Percentiles rank a stretch among this genome's conserved stretches.
These are phyloP conservation scores for Vitis hybrid DNA, from an alignment of 177 flowering plant species.

Conservation along the genomic window DNA sequence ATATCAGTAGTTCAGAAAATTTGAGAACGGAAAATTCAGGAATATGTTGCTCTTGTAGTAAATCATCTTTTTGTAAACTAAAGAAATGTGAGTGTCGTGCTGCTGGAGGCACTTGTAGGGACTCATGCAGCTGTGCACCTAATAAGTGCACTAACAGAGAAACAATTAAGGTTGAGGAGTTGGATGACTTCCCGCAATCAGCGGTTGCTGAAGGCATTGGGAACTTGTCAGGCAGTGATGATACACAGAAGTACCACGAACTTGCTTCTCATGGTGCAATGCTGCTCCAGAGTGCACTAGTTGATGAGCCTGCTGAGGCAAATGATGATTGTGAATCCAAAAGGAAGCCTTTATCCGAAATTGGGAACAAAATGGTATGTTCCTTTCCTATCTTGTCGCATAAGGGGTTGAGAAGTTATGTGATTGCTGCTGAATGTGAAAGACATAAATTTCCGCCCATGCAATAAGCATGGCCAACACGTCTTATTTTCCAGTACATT, in stretches of 20 bases:
- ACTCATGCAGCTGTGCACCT: conserved; percentile 61
- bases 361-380: conserved; percentile 47
- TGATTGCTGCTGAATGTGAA: too few relatives aligned
- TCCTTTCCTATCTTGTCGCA: conserved; percentile 8
- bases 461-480: too few relatives aligned
- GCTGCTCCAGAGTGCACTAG: conserved; percentile 66
- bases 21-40: conserved; percentile 19
- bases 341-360: conserved; percentile 83
- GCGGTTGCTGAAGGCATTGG: conserved; percentile 19
- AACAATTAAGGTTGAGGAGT: conserved; percentile 9
- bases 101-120: conserved; percentile 47
- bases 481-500: too few relatives aligned
- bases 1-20: conserved; percentile 13
- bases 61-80: conserved; percentile 66
- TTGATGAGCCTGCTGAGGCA: conserved; percentile 42
- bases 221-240: conserved; percentile 12
- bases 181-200: conserved; percentile 21
- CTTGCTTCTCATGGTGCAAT: conserved; percentile 71
- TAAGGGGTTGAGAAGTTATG: too few relatives aligned
- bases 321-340: conserved; percentile 30
- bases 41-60: conserved; percentile 73
- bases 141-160: conserved; percentile 68
- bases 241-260: conserved; percentile 12
- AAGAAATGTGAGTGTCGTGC: conserved; percentile 73
- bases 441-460: too few relatives aligned